Evolutionary conservation across 2,329 filamentous ascomycete genomes (phyloP), one percentile per base, ranked within the genome.

Genomic region (Lomentospora prolificans): DNA sequence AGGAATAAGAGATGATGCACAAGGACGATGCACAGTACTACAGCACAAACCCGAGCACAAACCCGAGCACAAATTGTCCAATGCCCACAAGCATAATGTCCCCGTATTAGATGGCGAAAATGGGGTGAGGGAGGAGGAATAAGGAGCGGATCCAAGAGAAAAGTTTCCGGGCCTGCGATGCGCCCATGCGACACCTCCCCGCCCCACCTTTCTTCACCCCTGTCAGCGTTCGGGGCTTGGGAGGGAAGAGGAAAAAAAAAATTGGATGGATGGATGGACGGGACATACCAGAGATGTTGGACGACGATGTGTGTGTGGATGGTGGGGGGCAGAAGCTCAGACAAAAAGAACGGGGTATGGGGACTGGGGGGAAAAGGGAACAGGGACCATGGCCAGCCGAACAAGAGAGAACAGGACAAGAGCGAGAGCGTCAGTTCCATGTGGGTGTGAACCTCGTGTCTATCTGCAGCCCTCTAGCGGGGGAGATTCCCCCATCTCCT

Each of bases 121-220:
- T 2, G 27, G 27, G 28, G 19, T 27, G 24, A 27, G 8, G 17
- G 25, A 31, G 9, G 25, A n/a, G 30, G 33, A n/a, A 28, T 14
- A 9, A 14, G n/a, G 22, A 22, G 7, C 36, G 36, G 53, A 22
- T 44, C 36, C 25, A 12, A 27, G 28, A 30, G 28, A 51, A 30
- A 54, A 54, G 52, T 54, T 46, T 48, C 53, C 53, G 53, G 53
- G 41, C 53, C 53, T 55, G 41, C 53, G 53, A 55, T 55, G 53
- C 53, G 53, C 53, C 36, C 53, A 55, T 31, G 41, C 39, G 53
- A n/a, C 53, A 22, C 19, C 25, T 30, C 39, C 22, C 36, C 14
- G 25, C 53, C 39, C 53, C 24, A n/a, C 30, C 24, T 30, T 41
- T 17, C 9, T 9, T 9, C 17, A 48, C 44, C 44, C 44, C 44